Evolutionary conservation across 306 rosid genomes (phyloP).

Genomic region (Coriaria nepalensis): DNA sequence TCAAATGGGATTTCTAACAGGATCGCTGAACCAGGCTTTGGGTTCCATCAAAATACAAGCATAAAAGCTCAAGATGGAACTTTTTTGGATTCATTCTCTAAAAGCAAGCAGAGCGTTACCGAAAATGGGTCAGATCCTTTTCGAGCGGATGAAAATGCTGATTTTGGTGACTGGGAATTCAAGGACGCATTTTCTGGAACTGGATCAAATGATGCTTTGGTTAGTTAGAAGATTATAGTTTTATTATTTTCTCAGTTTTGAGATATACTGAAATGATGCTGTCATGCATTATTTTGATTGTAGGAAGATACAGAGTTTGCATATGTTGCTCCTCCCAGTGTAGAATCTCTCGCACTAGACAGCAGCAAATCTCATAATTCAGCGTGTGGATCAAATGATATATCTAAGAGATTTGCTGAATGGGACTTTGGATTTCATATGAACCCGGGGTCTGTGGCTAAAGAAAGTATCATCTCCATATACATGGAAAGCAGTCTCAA

Average conservation of each 20-base stretch:
- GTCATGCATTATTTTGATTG: slow-evolving; percentile 17
- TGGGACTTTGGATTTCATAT: slow-evolving; percentile 34
- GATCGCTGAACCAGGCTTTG: slow-evolving; percentile 30
- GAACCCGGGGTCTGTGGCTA: slow-evolving; percentile 22
- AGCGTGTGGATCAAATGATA: slow-evolving; percentile 11
- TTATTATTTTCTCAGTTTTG: slow-evolving; percentile 11
- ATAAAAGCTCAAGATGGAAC: slow-evolving; percentile 16
- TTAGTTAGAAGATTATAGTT: slow-evolving; percentile 30
- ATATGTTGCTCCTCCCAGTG: slow-evolving; percentile 12
- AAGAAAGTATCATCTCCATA: slow-evolving; percentile 13
- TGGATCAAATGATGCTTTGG: slow-evolving; percentile 29
- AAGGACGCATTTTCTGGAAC: slow-evolving; percentile 30
- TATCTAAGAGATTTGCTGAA: slow-evolving; percentile 25
- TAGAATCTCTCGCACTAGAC: slow-evolving; percentile 15
- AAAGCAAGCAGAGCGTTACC: slow-evolving; percentile 19
- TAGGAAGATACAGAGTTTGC: slow-evolving; percentile 36
- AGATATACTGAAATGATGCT: slow-evolving; percentile 4
- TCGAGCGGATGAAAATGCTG: slow-evolving; percentile 15
- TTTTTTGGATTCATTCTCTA: slow-evolving; percentile 12
- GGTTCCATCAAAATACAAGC: slow-evolving; percentile 36
- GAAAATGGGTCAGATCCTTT: slow-evolving; percentile 15
- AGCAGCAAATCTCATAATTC: slow-evolving; percentile 1
- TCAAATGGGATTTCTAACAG: slow-evolving; percentile 28
- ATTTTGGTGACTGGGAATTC: slow-evolving; percentile 20
- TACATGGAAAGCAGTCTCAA: not conserved